These are phyloP conservation scores for Pythium dissimile DNA, from an alignment of 352 stramenopile species.

Conservation along the genomic window DNA sequence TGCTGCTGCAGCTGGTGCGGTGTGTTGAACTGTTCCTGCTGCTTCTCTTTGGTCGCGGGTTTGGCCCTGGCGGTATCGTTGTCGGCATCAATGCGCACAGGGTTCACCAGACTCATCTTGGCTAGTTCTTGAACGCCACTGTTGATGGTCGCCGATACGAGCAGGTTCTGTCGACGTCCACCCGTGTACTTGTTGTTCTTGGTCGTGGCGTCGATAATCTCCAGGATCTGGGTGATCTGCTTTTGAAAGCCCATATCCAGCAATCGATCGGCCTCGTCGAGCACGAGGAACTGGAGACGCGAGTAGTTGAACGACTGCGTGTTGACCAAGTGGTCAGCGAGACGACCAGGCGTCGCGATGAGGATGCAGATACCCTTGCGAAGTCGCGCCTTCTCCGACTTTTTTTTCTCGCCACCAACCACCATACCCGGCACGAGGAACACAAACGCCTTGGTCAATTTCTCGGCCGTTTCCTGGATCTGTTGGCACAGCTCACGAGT, in stretches of 20 bases:
- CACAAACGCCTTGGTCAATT: constrained; percentile 93
- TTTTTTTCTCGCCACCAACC: constrained; percentile 94
- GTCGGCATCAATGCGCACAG: constrained; percentile 77
- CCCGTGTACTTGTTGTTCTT: constrained; percentile 34
- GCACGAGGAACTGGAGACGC: constrained; percentile 92
- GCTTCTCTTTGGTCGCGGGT: neutral
- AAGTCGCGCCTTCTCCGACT: constrained; percentile 81
- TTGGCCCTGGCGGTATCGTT: constrained; percentile 17
- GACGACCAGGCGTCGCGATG: constrained; percentile 95
- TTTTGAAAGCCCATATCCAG: constrained; percentile 99
- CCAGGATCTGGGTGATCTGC: constrained; percentile 98
- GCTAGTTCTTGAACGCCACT: constrained; percentile 79
- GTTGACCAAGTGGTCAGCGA: constrained; percentile 97
- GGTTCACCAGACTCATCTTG: constrained; percentile 77
- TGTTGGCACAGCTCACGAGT: constrained; percentile 95
- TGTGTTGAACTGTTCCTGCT: constrained; percentile 76
- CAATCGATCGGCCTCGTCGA: constrained; percentile 99
- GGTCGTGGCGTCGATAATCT: constrained; percentile 87
- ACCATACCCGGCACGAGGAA: constrained; percentile 84
- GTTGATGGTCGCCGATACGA: constrained; percentile 89
- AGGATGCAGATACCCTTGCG: constrained; percentile 95
- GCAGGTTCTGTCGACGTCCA: constrained; percentile 61
- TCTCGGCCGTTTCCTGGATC: constrained; percentile 94
- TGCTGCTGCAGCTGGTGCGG: constrained; percentile 94
- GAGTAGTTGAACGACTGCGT: constrained; percentile 89